Evolutionary conservation across 768 basidiomycete genomes (phyloP), one percentile per base, ranked within the genome.

Genomic region (Suillus ampliporus): DNA sequence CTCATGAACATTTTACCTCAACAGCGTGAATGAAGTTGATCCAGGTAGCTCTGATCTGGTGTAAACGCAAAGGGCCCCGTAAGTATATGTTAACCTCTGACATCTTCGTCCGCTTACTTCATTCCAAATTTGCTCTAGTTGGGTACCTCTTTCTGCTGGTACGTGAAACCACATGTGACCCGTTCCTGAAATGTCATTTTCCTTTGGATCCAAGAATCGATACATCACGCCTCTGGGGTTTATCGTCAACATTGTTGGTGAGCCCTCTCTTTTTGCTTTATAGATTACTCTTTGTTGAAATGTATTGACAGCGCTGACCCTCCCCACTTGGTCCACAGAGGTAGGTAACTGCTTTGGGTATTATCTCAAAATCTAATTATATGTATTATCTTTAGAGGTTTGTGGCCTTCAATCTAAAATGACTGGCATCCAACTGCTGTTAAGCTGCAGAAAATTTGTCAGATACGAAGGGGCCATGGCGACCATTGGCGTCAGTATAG

Each of bases 221-320:
- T 87, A 87, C 64, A 69, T 87, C n/a, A 86, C 83, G 1, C 86
- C 86, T 0, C 70, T 87, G 1, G 84, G 83, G 1, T 88, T 88
- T 68, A 79, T 86, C 14, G 69, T 86, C 59, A 86, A 86, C 61
- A 64, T 86, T 0, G 53, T 69, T 4, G 82, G 52, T 53, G 14
- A 37, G 52, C 52, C 37, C 35, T 46, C 43, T 52, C 35, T 53
- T 15, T 21, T 15, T 15, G n/a, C 35, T 8, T 53, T 21, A 23
- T 23, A 21, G 13, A 14, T 37, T 7, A 15, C 35, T 53, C 8
- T 37, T 53, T 4, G n/a, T 37, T 37, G 35, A 53, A 37, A 37
- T 15, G 35, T 35, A 21, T 37, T 53, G 35, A 8, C 19, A 53
- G 52, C 35, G 0, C 37, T 53, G 34, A 37, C 52, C 52, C 52